Evolutionary conservation across 2,329 filamentous ascomycete species (phyloP).

Genomic region (Lachnellula suecica): DNA sequence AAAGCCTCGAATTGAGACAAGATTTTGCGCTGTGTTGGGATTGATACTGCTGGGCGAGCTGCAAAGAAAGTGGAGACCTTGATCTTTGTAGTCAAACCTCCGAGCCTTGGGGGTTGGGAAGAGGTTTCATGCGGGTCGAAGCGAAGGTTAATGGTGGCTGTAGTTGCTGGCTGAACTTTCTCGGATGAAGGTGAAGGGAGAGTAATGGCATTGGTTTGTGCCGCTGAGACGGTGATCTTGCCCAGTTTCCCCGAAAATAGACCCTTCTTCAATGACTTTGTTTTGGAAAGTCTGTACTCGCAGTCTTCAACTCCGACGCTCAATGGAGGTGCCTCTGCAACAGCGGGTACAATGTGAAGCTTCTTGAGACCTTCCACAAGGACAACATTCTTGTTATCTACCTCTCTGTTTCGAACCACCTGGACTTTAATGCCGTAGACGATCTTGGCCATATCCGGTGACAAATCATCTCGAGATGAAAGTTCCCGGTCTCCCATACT

Average conservation of each 20-base stretch:
- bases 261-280: constrained; percentile 31
- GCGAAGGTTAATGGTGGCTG: constrained; percentile 30
- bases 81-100: constrained; percentile 30
- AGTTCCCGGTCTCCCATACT: constrained; percentile 29
- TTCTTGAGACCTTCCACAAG: constrained; percentile 25
- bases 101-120: constrained; percentile 30
- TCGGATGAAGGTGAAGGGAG: constrained; percentile 24
- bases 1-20: constrained; percentile 21
- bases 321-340: constrained; percentile 30
- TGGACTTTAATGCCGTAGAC: constrained; percentile 29
- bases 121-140: constrained; percentile 30
- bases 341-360: constrained; percentile 29
- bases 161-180: constrained; percentile 20
- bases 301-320: constrained; percentile 20
- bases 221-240: constrained; percentile 30
- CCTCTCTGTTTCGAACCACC: constrained; percentile 25
- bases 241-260: constrained; percentile 35
- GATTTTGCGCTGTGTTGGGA: constrained; percentile 22
- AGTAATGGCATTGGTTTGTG: constrained; percentile 30
- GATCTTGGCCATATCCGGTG: constrained; percentile 31
- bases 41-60: constrained; percentile 15
- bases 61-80: constrained; percentile 29
- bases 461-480: constrained; percentile 26
- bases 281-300: constrained; percentile 27
- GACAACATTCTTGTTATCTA: constrained; percentile 20